A percentile compares a stretch with the other conserved stretches of the same genome.
These are phyloP conservation scores for Phytopythium boreale DNA, from an alignment of 352 stramenopile genomes.

Conservation along the genomic window DNA sequence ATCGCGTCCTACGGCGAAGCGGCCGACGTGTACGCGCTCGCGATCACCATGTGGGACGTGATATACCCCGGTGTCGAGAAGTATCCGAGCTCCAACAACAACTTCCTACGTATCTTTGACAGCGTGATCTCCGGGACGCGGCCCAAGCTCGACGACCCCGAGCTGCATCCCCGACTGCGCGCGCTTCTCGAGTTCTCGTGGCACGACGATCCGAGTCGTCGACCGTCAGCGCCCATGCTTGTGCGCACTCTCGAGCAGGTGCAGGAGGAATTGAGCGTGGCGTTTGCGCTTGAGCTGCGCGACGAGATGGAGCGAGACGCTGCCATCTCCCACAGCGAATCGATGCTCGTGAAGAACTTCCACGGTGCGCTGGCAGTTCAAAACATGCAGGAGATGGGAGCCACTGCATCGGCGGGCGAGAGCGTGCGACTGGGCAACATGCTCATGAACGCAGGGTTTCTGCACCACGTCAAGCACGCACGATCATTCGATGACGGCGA, in stretches of 20 bases:
- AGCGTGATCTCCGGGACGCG: constrained; percentile 37
- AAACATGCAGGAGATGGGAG: constrained; percentile 40
- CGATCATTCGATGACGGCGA: constrained; percentile 33
- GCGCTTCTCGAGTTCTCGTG: constrained; percentile 38
- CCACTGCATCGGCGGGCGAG: constrained; percentile 34
- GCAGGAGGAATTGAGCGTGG: constrained; percentile 37
- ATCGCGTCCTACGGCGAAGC: constrained; percentile 53
- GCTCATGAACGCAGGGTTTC: constrained; percentile 51
- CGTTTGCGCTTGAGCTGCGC: constrained; percentile 33
- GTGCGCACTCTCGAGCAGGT: constrained; percentile 40
- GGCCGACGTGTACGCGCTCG: constrained; percentile 68
- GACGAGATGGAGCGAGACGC: constrained; percentile 30
- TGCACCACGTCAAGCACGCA: constrained; percentile 56
- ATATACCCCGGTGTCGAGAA: constrained; percentile 45
- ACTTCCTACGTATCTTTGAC: constrained; percentile 50
- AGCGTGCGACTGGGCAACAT: constrained; percentile 47
- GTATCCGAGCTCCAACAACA: constrained; percentile 42
- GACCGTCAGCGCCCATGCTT: constrained; percentile 39
- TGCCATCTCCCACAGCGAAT: constrained; percentile 13
- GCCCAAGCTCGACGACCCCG: constrained; percentile 27
- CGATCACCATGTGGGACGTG: constrained; percentile 76
- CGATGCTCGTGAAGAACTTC: constrained; percentile 24
- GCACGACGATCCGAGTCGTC: constrained; percentile 32
- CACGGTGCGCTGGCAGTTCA: constrained; percentile 18
- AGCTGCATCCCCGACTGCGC: constrained; percentile 25